Percentiles rank a stretch among this genome's conserved stretches.
phyloP scores from a whole-genome alignment of 2,329 filamentous ascomycete species.

The Dothiorella sarmentorum region DNA sequence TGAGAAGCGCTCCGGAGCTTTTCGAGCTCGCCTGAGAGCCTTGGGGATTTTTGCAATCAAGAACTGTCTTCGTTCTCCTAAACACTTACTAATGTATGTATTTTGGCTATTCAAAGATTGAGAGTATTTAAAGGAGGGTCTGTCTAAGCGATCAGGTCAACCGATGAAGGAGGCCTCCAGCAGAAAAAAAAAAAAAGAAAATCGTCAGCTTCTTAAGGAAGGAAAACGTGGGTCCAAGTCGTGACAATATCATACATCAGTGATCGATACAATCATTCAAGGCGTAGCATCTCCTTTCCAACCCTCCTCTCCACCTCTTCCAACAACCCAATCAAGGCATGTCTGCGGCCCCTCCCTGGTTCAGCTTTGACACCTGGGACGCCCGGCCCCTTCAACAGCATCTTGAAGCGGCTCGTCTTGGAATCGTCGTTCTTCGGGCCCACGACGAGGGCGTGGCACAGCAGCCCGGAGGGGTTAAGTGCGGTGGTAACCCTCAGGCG shows the following conservation, averaged over 20 bases:
- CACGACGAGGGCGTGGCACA: constrained; percentile 14
- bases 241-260: too few species aligned
- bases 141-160: too few species aligned
- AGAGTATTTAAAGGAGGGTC: too few species aligned
- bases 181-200: neutral
- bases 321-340: constrained; percentile 14
- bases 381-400: constrained; percentile 13
- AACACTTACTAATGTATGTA: neutral
- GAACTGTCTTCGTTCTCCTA: too few species aligned
- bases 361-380: neutral
- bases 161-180: too few species aligned
- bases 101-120: too few species aligned
- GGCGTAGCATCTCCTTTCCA: constrained; percentile 13
- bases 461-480: constrained; percentile 2
- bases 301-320: constrained; percentile 16
- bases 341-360: neutral
- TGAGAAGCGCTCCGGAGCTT: too few species aligned
- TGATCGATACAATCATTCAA: too few species aligned
- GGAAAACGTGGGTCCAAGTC: too few species aligned
- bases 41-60: too few species aligned
- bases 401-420: constrained; percentile 10
- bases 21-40: too few species aligned
- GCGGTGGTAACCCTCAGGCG: constrained; percentile 15
- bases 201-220: neutral
- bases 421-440: constrained; percentile 17